A percentile compares a stretch with the other conserved stretches of the same genome.
phyloP scores from a whole-genome alignment of 495 filamentous ascomycete species.

The Neurospora tetrasperma region DNA sequence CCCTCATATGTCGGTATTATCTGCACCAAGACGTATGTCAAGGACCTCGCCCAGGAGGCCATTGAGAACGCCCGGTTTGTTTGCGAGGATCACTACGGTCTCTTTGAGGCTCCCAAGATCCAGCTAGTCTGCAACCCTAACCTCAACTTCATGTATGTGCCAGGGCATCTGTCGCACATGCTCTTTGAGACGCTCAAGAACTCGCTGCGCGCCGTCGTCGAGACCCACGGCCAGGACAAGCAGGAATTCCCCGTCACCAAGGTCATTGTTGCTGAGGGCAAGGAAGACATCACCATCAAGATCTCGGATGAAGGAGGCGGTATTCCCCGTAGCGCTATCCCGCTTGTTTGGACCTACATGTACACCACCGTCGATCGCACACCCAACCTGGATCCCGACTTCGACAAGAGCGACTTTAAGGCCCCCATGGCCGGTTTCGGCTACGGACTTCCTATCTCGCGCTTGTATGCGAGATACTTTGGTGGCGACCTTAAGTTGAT shows the following conservation, averaged over 20 bases:
- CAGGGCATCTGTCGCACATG: slow-evolving; percentile 96
- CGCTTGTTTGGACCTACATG: slow-evolving; percentile 99
- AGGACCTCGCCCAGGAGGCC: slow-evolving; percentile 90
- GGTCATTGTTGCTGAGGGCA: slow-evolving; percentile 92
- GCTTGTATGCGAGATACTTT: slow-evolving; percentile 94
- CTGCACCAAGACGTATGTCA: slow-evolving; percentile 94
- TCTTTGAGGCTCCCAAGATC: slow-evolving; percentile 94
- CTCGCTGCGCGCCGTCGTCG: slow-evolving; percentile 90
- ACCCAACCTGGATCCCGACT: slow-evolving; percentile 89
- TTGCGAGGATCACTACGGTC: slow-evolving; percentile 96
- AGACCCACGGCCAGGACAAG: slow-evolving; percentile 88
- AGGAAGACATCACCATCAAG: slow-evolving; percentile 98
- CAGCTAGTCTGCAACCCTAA: slow-evolving; percentile 91
- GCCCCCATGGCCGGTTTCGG: slow-evolving; percentile 98
- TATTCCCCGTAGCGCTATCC: slow-evolving; percentile 82
- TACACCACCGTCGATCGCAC: slow-evolving; percentile 97
- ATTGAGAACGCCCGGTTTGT: slow-evolving; percentile 98
- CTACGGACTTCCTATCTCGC: slow-evolving; percentile 86
- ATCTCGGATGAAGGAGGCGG: slow-evolving; percentile 93
- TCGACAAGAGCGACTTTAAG: slow-evolving; percentile 99
- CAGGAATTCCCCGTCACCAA: slow-evolving; percentile 94
- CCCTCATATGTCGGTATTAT: slow-evolving; percentile 96
- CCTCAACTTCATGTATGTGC: slow-evolving; percentile 98
- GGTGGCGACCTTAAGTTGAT: slow-evolving; percentile 95
- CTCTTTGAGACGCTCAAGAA: slow-evolving; percentile 99